Evolutionary conservation across 805 yeast genomes (phyloP).

Genomic region (Ogataea wickerhamii): DNA sequence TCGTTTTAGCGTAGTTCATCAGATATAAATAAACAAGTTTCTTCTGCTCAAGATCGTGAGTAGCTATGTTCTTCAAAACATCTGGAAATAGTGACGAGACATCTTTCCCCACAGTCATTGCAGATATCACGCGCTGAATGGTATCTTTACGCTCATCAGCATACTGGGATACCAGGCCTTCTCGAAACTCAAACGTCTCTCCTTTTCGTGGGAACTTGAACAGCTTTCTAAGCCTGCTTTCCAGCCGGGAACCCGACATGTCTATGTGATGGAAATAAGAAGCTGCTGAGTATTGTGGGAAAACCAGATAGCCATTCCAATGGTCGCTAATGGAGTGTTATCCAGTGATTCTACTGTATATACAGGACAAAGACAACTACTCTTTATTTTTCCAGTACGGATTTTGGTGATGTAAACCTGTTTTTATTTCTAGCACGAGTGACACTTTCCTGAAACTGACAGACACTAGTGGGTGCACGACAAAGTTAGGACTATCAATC

Average conservation of each 20-base stretch:
- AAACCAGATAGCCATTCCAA: no score
- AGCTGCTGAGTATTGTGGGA: no score
- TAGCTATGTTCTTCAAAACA: slow-evolving; percentile 92
- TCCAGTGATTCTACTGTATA: no score
- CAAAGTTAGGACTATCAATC: no score
- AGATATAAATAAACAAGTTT: slow-evolving; percentile 89
- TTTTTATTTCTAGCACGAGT: no score
- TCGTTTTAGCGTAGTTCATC: slow-evolving; percentile 96
- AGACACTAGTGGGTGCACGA: no score
- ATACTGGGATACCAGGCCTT: slow-evolving; percentile 90
- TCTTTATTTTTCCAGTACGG: no score
- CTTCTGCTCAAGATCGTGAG: slow-evolving; percentile 94
- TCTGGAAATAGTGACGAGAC: slow-evolving; percentile 94
- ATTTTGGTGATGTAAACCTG: no score
- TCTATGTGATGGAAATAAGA: no score
- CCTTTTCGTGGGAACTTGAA: slow-evolving; percentile 59
- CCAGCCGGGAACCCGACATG: slow-evolving; percentile 34
- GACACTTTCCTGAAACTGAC: no score
- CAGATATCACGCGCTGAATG: slow-evolving; percentile 92
- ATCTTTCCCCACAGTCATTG: slow-evolving; percentile 97
- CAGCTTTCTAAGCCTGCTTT: slow-evolving; percentile 50
- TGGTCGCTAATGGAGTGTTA: no score
- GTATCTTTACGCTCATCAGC: slow-evolving; percentile 95
- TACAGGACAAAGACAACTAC: no score
- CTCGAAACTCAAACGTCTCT: slow-evolving; percentile 86